A percentile compares a stretch with the other conserved stretches of the same genome.
Evolutionary conservation across 2,329 filamentous ascomycete species (phyloP).

Genomic region (Rhynchosporium secalis): DNA sequence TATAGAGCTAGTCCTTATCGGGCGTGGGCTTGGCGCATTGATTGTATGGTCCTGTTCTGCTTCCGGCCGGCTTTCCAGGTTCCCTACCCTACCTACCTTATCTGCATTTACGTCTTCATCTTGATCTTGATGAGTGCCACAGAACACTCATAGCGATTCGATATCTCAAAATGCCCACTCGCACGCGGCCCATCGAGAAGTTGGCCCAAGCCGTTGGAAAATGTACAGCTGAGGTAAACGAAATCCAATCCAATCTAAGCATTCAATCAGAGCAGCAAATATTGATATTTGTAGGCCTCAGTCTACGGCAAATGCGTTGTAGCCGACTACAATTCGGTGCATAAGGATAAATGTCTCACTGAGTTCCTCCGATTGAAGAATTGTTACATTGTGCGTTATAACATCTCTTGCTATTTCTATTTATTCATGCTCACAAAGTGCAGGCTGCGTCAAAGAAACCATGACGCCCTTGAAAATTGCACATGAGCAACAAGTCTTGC

Average conservation of each 20-base stretch:
- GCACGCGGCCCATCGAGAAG: conserved; percentile 66
- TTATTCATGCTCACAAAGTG: conserved; percentile 25
- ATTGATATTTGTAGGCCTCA: conserved; percentile 60
- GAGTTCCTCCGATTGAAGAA: conserved; percentile 86
- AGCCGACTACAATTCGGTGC: conserved; percentile 83
- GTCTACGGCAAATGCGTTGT: conserved; percentile 90
- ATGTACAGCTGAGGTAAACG: conserved; percentile 63
- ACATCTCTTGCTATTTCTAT: background rate
- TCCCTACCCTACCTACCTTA: background rate
- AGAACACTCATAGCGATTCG: background rate
- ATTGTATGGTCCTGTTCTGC: background rate
- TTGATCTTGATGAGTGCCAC: background rate
- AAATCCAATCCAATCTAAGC: background rate
- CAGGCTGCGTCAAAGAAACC: conserved; percentile 55
- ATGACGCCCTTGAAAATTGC: conserved; percentile 32
- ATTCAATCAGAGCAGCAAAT: background rate
- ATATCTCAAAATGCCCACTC: conserved; percentile 35
- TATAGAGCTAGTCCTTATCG: background rate
- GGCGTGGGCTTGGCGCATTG: background rate
- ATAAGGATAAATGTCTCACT: conserved; percentile 84
- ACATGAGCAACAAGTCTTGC: conserved; percentile 1
- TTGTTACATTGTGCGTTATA: conserved; percentile 72
- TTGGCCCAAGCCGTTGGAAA: conserved; percentile 65
- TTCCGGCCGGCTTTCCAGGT: background rate
- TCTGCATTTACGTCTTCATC: background rate